Conservation (phyloP, 164 flowering plant genomes). For the Vitis cinerea region DNA sequence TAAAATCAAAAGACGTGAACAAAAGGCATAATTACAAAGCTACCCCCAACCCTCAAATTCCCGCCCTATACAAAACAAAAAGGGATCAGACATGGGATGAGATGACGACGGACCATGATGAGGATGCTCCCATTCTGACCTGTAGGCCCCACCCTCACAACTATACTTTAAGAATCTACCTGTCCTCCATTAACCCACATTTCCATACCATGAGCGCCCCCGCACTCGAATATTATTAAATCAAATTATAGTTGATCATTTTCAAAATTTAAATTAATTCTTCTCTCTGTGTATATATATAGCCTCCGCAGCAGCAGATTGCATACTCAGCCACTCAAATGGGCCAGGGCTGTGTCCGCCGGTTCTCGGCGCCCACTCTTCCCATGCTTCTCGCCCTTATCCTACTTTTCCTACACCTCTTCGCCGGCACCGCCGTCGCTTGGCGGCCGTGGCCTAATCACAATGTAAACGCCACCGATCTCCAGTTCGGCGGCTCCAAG, state of each 20-base stretch:
- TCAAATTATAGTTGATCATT: neutral
- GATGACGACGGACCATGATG: slow-evolving; percentile 11
- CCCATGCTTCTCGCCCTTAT: slow-evolving; percentile 13
- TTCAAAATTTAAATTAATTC: neutral
- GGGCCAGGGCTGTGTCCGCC: slow-evolving; percentile 1
- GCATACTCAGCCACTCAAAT: slow-evolving; percentile 8
- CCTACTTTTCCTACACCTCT: slow-evolving; percentile 9
- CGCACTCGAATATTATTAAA: neutral
- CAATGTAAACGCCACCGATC: slow-evolving; percentile 25
- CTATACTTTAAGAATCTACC: slow-evolving; percentile 29
- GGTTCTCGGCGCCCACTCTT: neutral
- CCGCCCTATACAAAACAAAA: slow-evolving; percentile 6
- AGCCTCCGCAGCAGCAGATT: neutral
- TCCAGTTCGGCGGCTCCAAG: slow-evolving; percentile 36
- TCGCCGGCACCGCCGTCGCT: slow-evolving; percentile 11
- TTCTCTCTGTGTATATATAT: slow-evolving; percentile 8
- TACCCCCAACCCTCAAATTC: slow-evolving; percentile 2
- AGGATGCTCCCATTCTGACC: slow-evolving; percentile 13
- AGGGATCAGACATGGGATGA: neutral
- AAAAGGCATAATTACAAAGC: neutral
- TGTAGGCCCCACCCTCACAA: slow-evolving; percentile 21
- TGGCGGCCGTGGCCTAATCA: slow-evolving; percentile 66
- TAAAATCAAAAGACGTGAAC: too few species aligned
- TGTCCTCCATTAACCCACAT: slow-evolving; percentile 44
- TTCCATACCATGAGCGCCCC: slow-evolving; percentile 24